Evolutionary conservation across 2,329 filamentous ascomycete genomes (phyloP).

Genomic region (Fonsecaea erecta): DNA sequence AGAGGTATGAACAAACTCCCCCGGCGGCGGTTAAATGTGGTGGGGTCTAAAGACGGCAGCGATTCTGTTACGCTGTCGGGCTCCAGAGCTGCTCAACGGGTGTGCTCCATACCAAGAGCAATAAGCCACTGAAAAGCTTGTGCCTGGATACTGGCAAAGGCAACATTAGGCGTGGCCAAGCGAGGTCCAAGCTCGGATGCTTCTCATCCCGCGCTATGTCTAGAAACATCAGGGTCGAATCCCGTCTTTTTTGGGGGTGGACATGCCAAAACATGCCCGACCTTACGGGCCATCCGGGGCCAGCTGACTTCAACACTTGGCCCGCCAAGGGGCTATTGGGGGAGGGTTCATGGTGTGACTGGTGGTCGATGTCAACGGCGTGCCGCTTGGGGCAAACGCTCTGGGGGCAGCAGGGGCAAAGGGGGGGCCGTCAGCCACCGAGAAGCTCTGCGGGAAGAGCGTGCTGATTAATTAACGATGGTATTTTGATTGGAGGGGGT

Average conservation of each 20-base stretch:
- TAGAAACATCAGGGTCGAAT: neutral
- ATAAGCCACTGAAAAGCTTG: neutral
- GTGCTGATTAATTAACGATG: neutral
- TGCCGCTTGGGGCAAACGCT: neutral
- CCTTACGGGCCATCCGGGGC: neutral
- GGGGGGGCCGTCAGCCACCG: neutral
- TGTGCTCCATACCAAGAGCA: neutral
- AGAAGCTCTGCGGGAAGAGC: neutral
- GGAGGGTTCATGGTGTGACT: neutral
- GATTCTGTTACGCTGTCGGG: neutral
- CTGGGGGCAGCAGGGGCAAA: neutral
- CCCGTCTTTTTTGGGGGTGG: slow-evolving; percentile 1
- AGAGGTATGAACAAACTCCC: neutral
- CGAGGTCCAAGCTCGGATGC: neutral
- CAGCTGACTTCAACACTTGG: neutral
- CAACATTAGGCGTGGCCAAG: neutral
- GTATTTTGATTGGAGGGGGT: neutral
- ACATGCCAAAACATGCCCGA: neutral
- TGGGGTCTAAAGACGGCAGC: neutral
- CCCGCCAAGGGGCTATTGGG: neutral
- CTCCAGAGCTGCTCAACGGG: slow-evolving; percentile 1
- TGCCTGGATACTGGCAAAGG: neutral
- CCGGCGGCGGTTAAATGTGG: neutral
- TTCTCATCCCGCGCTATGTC: neutral
- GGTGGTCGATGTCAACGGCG: neutral